Percentiles rank a stretch among this genome's conserved stretches.
Conservation (phyloP, 768 basidiomycete species). For the Phanerodontia chrysosporium region DNA sequence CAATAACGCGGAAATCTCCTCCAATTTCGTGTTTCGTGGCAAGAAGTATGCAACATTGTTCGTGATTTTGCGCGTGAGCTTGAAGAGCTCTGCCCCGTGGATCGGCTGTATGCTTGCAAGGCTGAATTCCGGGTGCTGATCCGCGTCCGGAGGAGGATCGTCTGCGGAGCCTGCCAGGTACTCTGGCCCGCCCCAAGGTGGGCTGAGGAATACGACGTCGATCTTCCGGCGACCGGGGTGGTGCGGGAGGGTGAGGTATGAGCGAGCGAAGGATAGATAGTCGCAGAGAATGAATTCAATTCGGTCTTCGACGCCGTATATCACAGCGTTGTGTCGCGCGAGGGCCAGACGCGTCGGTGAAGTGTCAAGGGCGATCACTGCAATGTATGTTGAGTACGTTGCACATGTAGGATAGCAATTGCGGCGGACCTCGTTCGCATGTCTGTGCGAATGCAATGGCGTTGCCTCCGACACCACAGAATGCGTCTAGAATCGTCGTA, state of each 20-base stretch:
- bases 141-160: conserved; percentile 3
- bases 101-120: conserved; percentile 74
- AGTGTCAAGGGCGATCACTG: conserved; percentile 92
- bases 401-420: not conserved
- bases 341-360: conserved; percentile 82
- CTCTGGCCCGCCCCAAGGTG: conserved; percentile 91
- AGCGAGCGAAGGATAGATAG: conserved; percentile 76
- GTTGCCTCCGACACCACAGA: conserved; percentile 97
- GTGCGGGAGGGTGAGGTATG: conserved; percentile 25
- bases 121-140: conserved; percentile 54
- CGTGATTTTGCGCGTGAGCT: conserved; percentile 65
- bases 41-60: conserved; percentile 86
- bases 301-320: conserved; percentile 91
- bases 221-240: conserved; percentile 44
- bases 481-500: conserved; percentile 84
- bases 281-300: conserved; percentile 93
- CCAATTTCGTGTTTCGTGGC: conserved; percentile 73
- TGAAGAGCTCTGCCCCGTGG: conserved; percentile 79
- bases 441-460: conserved; percentile 96
- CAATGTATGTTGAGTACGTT: not conserved
- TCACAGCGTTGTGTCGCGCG: conserved; percentile 88
- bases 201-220: conserved; percentile 89
- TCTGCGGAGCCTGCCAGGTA: conserved; percentile 39
- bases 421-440: conserved; percentile 79
- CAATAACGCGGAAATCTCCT: conserved; percentile 63